Base-by-base conservation (phyloP, 73 alveolate species). In the Loxodes magnus region DNA sequence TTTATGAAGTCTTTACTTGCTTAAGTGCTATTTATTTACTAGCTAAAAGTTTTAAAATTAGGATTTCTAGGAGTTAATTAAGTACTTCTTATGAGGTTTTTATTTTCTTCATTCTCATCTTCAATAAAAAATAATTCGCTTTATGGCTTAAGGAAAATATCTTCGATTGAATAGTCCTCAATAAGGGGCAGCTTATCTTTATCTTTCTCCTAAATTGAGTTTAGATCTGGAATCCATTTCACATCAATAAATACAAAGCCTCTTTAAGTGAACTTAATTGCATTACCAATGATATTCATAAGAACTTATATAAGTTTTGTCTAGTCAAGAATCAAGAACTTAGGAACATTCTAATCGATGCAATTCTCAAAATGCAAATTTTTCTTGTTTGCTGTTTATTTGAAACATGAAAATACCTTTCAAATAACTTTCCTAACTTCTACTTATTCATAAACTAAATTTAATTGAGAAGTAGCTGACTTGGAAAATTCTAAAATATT, bases 261-360 rank as follows among this genome's bases (percentile, higher is more conserved):
- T 7, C n/a, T 7, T 27, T 22, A 14, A 9, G 85, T 64, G 60
- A 38, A 71, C 31, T 71, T 71, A 7, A 71, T 52, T 1, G 79
- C 77, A 43, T 71, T 71, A 3, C 77, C 43, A 19, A 71, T 35
- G 4, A 71, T 27, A 56, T 71, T 71, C 14, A 71, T 64, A 14
- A 71, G 48, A 12, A 71, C 44, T 35, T 71, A 54, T 41, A 41
- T 71, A 12, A 71, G 27, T 30, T 79, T 51, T 29, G 21, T 3
- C 4, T 12, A 31, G 29, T 71, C 85, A 4, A 56, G 3, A 6
- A 22, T 3, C 4, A 60, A 14, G 19, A 10, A 12, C 29, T 54
- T 54, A 14, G 71, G 71, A 23, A 53, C 14, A 4, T 53, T 7
- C 4, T 3, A 4, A 23, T 10, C 34, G 16, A 53, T 16, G 20